Evolutionary conservation across 768 basidiomycete species (phyloP).

Genomic region (Serendipita sp.): DNA sequence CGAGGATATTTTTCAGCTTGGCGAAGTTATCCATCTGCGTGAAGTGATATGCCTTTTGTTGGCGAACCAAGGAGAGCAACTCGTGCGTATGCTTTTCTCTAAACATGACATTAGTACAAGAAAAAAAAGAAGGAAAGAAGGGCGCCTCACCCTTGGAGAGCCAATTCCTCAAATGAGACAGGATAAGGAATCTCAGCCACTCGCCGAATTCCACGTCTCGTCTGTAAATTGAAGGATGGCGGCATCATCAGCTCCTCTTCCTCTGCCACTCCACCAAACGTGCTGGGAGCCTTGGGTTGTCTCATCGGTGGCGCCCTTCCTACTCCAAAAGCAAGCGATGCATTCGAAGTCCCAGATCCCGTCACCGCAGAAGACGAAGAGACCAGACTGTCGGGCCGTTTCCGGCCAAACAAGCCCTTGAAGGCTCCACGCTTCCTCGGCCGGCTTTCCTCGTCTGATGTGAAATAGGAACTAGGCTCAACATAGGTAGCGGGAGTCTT

Average conservation of each 20-base stretch:
- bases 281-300: background rate
- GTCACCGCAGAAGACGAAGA: background rate
- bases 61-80: background rate
- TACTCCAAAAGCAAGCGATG: background rate
- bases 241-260: background rate
- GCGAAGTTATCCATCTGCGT: background rate
- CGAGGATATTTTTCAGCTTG: background rate
- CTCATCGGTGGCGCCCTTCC: background rate
- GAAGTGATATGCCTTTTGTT: background rate
- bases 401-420: background rate
- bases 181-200: background rate
- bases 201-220: background rate
- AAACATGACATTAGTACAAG: background rate
- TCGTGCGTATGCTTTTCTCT: background rate
- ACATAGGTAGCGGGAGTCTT: constrained; percentile 1
- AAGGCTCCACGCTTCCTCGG: background rate
- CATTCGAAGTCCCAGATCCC: background rate
- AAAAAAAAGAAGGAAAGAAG: background rate
- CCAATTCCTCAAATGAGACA: background rate
- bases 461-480: background rate
- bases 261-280: background rate
- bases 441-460: background rate
- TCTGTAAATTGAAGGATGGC: background rate
- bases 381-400: constrained; percentile 3
- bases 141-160: background rate